These are phyloP conservation scores for Pistacia integerrima DNA, from an alignment of 345 rosid species.

Conservation along the genomic window DNA sequence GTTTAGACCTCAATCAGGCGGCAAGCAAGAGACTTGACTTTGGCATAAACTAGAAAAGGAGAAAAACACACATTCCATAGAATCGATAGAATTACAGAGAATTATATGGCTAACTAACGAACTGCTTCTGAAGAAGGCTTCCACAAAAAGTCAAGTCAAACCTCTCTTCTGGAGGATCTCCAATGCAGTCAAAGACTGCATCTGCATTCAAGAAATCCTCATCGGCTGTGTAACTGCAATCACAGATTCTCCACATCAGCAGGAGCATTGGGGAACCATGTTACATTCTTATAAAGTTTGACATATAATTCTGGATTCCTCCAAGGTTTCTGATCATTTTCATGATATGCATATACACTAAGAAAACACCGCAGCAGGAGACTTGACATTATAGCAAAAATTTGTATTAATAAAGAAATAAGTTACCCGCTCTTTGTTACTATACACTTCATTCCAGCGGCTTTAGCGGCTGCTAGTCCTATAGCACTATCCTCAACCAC, in stretches of 20 bases:
- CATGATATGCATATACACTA: not conserved
- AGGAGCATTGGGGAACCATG: not conserved
- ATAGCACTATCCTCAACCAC: conserved; percentile 93
- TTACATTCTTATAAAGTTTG: not conserved
- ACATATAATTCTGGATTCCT: not conserved
- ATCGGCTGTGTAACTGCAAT: conserved; percentile 77
- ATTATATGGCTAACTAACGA: conserved; percentile 42
- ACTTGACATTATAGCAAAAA: not conserved
- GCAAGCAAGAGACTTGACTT: conserved; percentile 5
- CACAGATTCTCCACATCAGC: not conserved
- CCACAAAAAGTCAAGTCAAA: conserved; percentile 82
- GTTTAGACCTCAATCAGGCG: not conserved
- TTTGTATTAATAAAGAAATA: not conserved
- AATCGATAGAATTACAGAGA: not conserved
- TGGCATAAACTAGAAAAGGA: not conserved
- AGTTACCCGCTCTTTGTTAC: conserved; percentile 90
- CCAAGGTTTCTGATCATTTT: not conserved
- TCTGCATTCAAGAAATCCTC: conserved; percentile 90
- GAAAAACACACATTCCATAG: not conserved
- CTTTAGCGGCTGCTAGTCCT: conserved; percentile 94
- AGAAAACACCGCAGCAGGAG: not conserved
- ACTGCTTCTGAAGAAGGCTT: conserved; percentile 80
- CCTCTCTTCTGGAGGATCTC: conserved; percentile 91
- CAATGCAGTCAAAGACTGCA: conserved; percentile 88
- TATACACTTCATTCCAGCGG: conserved; percentile 95